Base-by-base conservation (phyloP, 139 green algal species). In the Spirogloea muscicola region DNA sequence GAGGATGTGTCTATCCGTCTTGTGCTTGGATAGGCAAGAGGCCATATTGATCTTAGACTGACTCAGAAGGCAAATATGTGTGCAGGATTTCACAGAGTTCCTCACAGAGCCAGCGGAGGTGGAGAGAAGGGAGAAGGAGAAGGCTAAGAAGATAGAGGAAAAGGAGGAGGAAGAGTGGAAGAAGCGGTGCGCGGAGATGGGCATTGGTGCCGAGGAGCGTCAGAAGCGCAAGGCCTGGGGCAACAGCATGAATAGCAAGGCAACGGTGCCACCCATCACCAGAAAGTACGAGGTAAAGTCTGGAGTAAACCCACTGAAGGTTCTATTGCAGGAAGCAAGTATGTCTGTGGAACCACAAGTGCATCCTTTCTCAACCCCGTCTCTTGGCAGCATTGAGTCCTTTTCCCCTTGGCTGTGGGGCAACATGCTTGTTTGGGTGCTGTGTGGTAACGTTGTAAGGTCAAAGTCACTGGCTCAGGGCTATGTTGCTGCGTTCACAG, bases 181-280 rank as follows among this genome's bases (percentile, higher is more conserved):
- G 49, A 59, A 59, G 49, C 31, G 34, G 49, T 37, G 49, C 27
- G 34, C 7, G 49, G 34, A 60, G 49, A 29, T 37, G 49, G 49
- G 34, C 25, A 27, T 36, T 25, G 49, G 13, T n/a, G 3, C 3
- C n/a, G 48, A 58, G 49, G 25, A 21, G 6, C 25, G 49, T 10
- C 6, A 10, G 2, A 58, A 58, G 2, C 3, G 49, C 49, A 58
- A 58, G 49, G 49, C 25, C 6, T 74, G 72, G 72, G 72, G 72
- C 6, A 77, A 77, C 64, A 72, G 37, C 36, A 80, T 80, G 72
- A 74, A 46, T 1, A 72, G 52, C 10, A 63, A 62, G 0, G 63
- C 72, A 0, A 80, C 77, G 72, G 72, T 80, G 34, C 72, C 72
- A 49, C 72, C 72, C 5, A 43, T 80, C 13, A 77, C 72, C 3